phyloP scores from a whole-genome alignment of 768 basidiomycete genomes.

The Chalciporus pseudorubinellus region DNA sequence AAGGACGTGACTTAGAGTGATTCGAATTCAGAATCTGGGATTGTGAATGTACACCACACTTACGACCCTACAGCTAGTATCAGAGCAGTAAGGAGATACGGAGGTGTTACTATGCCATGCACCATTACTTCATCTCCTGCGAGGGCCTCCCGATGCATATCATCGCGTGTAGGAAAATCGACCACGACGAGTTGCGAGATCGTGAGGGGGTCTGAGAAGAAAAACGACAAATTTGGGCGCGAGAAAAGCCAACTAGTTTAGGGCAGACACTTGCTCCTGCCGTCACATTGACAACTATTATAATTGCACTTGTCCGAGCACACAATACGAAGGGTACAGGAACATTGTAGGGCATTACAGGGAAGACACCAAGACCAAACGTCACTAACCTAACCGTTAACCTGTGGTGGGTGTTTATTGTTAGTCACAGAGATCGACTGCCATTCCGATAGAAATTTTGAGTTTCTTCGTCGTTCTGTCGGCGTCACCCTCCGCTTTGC shows the following conservation, averaged over 20 bases:
- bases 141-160: slow-evolving; percentile 58
- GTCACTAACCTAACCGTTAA: too few species aligned
- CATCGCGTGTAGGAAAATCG: slow-evolving; percentile 35
- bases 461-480: slow-evolving; percentile 47
- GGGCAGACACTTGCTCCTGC: slow-evolving; percentile 32
- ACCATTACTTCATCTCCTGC: slow-evolving; percentile 90
- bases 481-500: slow-evolving; percentile 25
- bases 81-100: slow-evolving; percentile 75
- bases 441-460: slow-evolving; percentile 68
- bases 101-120: slow-evolving; percentile 86
- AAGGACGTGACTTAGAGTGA: too few species aligned
- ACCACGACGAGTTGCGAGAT: slow-evolving; percentile 45
- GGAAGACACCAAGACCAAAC: too few species aligned
- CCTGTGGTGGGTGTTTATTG: neutral
- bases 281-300: too few species aligned
- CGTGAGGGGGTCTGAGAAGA: slow-evolving; percentile 39
- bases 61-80: slow-evolving; percentile 73
- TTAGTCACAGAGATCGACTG: slow-evolving; percentile 75
- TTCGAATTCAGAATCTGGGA: too few species aligned
- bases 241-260: slow-evolving; percentile 26
- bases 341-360: too few species aligned
- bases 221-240: too few species aligned
- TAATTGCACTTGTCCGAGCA: neutral
- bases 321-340: neutral
- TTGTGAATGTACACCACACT: slow-evolving; percentile 74